Base-by-base conservation (phyloP, 495 filamentous ascomycete species). In the Bacidia rubella region DNA sequence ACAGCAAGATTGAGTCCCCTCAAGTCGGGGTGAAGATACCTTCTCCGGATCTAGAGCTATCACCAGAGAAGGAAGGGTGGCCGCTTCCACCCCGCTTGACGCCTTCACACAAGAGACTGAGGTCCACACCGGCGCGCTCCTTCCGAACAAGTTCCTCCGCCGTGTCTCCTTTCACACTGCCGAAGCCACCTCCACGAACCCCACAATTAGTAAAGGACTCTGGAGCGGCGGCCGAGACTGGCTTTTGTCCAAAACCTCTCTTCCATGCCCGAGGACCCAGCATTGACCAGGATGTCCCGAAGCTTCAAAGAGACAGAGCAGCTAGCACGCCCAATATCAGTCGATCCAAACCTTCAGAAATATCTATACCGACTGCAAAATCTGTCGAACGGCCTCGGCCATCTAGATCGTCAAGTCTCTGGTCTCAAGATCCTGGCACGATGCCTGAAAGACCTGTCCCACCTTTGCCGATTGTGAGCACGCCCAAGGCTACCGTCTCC, bases 361-460 rank as follows among this genome's bases (percentile, higher is more conserved):
- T 15, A 5, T 7, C 29, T 15, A 15, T 15, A 15, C 29, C 29
- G 5, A 35, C 29, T 7, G 15, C 15, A 5, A 35, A 35, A 15
- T 35, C 29, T 7, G 29, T 35, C 5, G 29, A 35, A 15, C 29
- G 29, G 15, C 29, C 29, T 35, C 29, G 29, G 5, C 29, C 29
- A 44, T 9, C 9, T 17, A 9, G 57, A 29, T 57, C 60, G 21
- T 53, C 49, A 2, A 60, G 60, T 35, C 32, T 62, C 24, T 60
- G 55, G 21, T 64, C 65, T 44, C 69, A 75, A 53, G 62, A 62
- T 4, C 59, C 74, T 23, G 71, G 73, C 15, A 51, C 51, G 3
- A 57, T 60, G 12, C 74, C 74, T 21, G 65, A 66, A 11, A 62
- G 66, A 21, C 66, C 71, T 11, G 53, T 73, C n/a, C 74, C 70